These are phyloP conservation scores for Macrocybe sp. DNA, from an alignment of 1,284 basidiomycete species.

Conservation along the genomic window DNA sequence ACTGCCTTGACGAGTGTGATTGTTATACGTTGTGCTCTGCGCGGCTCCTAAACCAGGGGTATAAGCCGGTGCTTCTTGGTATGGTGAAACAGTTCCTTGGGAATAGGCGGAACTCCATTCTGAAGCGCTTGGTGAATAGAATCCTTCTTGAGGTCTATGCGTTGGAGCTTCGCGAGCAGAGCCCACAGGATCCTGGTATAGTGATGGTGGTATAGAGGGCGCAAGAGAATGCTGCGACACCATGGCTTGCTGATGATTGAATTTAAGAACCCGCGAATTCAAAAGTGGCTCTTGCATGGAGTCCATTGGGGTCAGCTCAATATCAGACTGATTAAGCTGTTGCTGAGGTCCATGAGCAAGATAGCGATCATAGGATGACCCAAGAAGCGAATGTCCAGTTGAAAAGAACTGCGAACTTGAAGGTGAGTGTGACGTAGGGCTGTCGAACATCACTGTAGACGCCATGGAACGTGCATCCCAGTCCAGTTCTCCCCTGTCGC, in stretches of 20 bases:
- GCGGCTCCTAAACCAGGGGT: neutral
- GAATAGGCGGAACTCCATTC: conserved; percentile 2
- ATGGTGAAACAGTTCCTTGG: conserved; percentile 5
- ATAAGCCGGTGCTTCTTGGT: conserved; percentile 12
- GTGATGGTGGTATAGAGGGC: conserved; percentile 28
- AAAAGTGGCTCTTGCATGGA: conserved; percentile 56
- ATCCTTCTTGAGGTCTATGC: conserved; percentile 41
- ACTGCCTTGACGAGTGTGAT: conserved; percentile 22
- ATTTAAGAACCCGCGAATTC: conserved; percentile 19
- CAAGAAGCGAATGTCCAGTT: conserved; percentile 32
- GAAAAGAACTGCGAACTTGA: conserved; percentile 32
- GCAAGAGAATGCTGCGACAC: conserved; percentile 30
- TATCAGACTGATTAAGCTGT: conserved; percentile 29
- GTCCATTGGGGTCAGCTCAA: conserved; percentile 54
- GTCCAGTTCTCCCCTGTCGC: conserved; percentile 75
- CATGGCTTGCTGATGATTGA: conserved; percentile 26
- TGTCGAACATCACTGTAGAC: conserved; percentile 49
- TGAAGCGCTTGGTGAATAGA: conserved; percentile 26
- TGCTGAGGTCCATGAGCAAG: conserved; percentile 35
- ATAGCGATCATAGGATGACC: conserved; percentile 49
- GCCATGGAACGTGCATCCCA: conserved; percentile 74
- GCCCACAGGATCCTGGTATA: conserved; percentile 26
- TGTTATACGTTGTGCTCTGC: conserved; percentile 14
- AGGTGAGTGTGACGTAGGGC: conserved; percentile 33
- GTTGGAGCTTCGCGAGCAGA: conserved; percentile 39